These are phyloP conservation scores for Lunasporangiospora selenospora DNA, from an alignment of 192 early-diverging fungal species.

Conservation along the genomic window DNA sequence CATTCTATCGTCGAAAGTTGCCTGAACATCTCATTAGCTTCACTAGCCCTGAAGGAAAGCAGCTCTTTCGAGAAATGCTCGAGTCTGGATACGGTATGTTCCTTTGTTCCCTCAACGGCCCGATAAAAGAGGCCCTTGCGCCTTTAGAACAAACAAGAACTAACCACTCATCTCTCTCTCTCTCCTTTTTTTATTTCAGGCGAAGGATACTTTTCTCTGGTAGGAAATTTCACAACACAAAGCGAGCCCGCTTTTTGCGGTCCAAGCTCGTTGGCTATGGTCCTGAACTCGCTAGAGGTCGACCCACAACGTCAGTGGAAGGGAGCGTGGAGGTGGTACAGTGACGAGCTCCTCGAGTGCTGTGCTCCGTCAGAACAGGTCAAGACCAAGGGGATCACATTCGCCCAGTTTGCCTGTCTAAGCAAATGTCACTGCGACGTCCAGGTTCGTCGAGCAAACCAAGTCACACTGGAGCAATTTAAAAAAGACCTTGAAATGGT, in stretches of 20 bases:
- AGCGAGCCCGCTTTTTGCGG: constrained; percentile 91
- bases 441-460: constrained; percentile 72
- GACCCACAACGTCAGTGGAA: constrained; percentile 91
- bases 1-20: constrained; percentile 70
- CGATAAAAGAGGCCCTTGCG: too few species aligned
- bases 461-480: constrained; percentile 78
- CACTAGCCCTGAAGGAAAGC: constrained; percentile 78
- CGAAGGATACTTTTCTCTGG: constrained; percentile 87
- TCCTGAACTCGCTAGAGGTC: constrained; percentile 91
- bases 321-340: constrained; percentile 79
- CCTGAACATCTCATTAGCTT: constrained; percentile 76
- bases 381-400: constrained; percentile 86
- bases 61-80: constrained; percentile 81
- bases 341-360: constrained; percentile 77
- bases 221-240: constrained; percentile 91
- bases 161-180: neutral
- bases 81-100: constrained; percentile 64
- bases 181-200: constrained; percentile 33
- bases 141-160: neutral
- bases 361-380: constrained; percentile 75
- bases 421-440: constrained; percentile 89
- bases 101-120: too few species aligned
- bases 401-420: constrained; percentile 88
- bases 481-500: constrained; percentile 73
- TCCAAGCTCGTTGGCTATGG: constrained; percentile 90